phyloP scores from a whole-genome alignment of 495 filamentous ascomycete species.

The Penicillium nucicola region DNA sequence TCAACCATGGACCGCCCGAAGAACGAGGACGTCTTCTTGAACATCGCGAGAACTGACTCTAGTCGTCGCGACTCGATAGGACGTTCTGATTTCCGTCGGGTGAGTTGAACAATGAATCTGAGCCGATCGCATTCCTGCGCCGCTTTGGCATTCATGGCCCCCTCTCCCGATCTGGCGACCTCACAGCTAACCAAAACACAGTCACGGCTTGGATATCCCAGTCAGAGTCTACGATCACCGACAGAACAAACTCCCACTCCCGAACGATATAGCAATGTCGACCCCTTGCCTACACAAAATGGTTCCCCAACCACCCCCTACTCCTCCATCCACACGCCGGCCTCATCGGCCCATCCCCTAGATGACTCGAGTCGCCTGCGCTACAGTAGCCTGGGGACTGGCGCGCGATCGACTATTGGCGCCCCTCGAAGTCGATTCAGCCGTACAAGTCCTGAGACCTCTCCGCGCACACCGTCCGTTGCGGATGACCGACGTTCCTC shows the following conservation, averaged over 20 bases:
- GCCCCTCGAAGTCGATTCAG: conserved; percentile 37
- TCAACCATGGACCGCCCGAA: conserved; percentile 34
- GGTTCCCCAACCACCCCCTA: conserved; percentile 37
- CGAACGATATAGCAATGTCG: conserved; percentile 40
- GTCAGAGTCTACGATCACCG: conserved; percentile 37
- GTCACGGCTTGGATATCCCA: conserved; percentile 43
- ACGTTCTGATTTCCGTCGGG: conserved; percentile 47
- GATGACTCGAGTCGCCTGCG: conserved; percentile 44
- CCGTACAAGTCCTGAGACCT: conserved; percentile 40
- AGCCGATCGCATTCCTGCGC: conserved; percentile 2
- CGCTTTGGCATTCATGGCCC: background rate
- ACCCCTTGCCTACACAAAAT: conserved; percentile 45
- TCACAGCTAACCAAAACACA: conserved; percentile 16
- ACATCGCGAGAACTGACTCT: conserved; percentile 57
- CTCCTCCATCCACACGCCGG: conserved; percentile 34
- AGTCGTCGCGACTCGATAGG: conserved; percentile 42
- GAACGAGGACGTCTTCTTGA: conserved; percentile 62
- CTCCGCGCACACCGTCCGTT: conserved; percentile 41
- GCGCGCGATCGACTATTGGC: conserved; percentile 45
- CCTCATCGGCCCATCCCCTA: conserved; percentile 49
- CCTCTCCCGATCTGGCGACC: background rate
- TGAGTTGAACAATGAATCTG: conserved; percentile 26
- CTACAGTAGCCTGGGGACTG: conserved; percentile 34
- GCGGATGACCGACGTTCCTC: conserved; percentile 47
- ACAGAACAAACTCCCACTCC: conserved; percentile 40